These are phyloP conservation scores for Zychaea mexicana DNA, from an alignment of 371 early-diverging fungal species.

Conservation along the genomic window DNA sequence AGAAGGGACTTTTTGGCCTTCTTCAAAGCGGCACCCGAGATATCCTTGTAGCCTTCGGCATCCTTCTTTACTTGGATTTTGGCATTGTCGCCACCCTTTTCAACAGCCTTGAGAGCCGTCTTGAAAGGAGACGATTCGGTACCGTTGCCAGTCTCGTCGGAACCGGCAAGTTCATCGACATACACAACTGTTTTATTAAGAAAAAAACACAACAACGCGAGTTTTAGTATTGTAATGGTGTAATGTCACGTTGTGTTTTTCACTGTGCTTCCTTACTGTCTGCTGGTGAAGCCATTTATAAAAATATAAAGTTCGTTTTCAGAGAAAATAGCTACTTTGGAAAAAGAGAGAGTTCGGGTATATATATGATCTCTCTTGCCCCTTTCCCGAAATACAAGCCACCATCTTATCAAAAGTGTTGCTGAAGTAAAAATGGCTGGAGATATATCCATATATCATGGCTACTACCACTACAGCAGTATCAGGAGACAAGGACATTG, in stretches of 20 bases:
- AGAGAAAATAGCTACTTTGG: too few relatives aligned
- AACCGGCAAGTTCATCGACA: slow-evolving; percentile 75
- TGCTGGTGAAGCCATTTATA: not conserved
- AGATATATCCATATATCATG: not conserved
- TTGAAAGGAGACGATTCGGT: slow-evolving; percentile 67
- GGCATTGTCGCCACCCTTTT: slow-evolving; percentile 50
- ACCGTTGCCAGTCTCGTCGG: slow-evolving; percentile 73
- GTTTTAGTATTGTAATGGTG: too few relatives aligned
- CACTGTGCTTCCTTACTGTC: too few relatives aligned
- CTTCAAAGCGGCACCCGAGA: slow-evolving; percentile 89
- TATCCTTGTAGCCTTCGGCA: slow-evolving; percentile 70
- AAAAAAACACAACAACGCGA: not conserved
- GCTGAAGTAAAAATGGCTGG: not conserved
- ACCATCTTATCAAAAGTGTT: too few relatives aligned
- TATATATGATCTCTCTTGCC: not conserved
- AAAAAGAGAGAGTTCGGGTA: not conserved
- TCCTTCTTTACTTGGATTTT: slow-evolving; percentile 73
- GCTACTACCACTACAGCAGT: not conserved
- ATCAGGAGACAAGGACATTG: slow-evolving; percentile 16
- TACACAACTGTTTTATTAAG: slow-evolving; percentile 35
- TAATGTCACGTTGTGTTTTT: too few relatives aligned
- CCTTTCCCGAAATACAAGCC: not conserved
- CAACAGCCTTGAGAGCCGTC: slow-evolving; percentile 69
- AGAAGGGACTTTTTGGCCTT: slow-evolving; percentile 87
- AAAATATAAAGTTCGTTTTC: not conserved